A percentile compares a stretch with the other conserved stretches of the same genome.
phyloP scores from a whole-genome alignment of 2,329 filamentous ascomycete species.

The Aspergillus sp. region DNA sequence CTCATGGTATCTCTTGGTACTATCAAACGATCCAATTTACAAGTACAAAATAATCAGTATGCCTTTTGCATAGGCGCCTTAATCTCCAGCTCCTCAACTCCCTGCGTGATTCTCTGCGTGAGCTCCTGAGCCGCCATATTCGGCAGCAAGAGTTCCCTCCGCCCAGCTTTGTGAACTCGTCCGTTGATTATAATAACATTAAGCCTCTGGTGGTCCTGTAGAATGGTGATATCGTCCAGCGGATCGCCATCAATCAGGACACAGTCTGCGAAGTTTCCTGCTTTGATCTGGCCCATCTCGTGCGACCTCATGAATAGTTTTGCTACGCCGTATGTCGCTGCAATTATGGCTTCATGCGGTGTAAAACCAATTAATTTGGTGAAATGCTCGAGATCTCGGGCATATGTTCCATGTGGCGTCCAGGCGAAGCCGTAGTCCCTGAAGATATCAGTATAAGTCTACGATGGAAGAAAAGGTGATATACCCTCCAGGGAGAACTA shows the following conservation, averaged over 20 bases:
- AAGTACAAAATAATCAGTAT: not conserved
- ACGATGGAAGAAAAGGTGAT: not conserved
- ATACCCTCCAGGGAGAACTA: conserved; percentile 44
- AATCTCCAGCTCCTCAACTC: not conserved
- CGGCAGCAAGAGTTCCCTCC: not conserved
- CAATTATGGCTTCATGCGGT: conserved; percentile 45
- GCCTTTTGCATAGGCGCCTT: not conserved
- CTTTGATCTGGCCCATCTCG: conserved; percentile 42
- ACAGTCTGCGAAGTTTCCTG: conserved; percentile 46
- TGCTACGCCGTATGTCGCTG: conserved; percentile 43
- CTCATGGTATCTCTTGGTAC: too few relatives aligned
- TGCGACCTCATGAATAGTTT: conserved; percentile 41
- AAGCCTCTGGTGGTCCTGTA: conserved; percentile 46
- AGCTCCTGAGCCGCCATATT: not conserved
- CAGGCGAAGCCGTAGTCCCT: conserved; percentile 50
- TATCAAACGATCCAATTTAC: not conserved
- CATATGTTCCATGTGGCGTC: conserved; percentile 51
- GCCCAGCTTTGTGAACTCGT: conserved; percentile 41
- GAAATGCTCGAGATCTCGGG: conserved; percentile 49
- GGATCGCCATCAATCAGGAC: conserved; percentile 51
- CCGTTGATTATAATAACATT: conserved; percentile 52
- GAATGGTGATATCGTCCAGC: conserved; percentile 40
- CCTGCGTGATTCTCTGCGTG: not conserved
- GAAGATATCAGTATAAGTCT: too few relatives aligned
- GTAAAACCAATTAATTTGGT: conserved; percentile 48